Base-by-base conservation (phyloP, 1,284 basidiomycete genomes). In the Paramarasmius palmivorus region DNA sequence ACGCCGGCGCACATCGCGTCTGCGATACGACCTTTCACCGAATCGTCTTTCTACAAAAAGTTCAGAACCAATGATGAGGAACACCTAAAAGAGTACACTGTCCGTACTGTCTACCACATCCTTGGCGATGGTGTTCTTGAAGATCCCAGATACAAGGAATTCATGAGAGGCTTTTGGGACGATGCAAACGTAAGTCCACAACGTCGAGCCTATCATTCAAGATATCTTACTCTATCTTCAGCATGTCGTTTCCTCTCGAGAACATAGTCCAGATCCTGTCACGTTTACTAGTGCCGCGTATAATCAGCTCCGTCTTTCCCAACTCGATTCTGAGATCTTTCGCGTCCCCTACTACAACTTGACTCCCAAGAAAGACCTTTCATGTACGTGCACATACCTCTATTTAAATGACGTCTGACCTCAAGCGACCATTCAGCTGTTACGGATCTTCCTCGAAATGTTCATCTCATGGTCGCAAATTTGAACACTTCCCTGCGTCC, bases 311-410 rank as follows among this genome's bases (percentile, higher is more conserved):
- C 80, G 84, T 40, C 76, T 97, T 4, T 84, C 83, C 57, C 73
- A 86, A 53, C 73, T 97, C 32, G 91, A 97, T 63, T 58, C 77
- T 0, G 67, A 80, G 1, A 82, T 95, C 61, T 98, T 97, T 74
- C 80, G 82, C 0, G 63, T 90, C 4, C 89, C 88, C 0, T 75
- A 84, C 52, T 85, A 79, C 63, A 72, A 66, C 1, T 61, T 78
- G 37, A 59, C 64, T 5, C 65, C 81, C 7, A 61, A 68, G 54
- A 74, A 68, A 56, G 60, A 70, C 4, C 58, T 89, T 17, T 59
- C 69, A 17, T 62, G 84, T 84, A 59, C 22, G 72, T 61, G 26
- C 26, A 19, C 32, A 14, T 12, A 6, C 29, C 54, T 4, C 50
- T 44, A 37, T n/a, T 17, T 14, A 2, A 20, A 23, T 17, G 22